These are phyloP conservation scores for Fraxinus xanthoxyloides DNA, from an alignment of 305 asterid genomes.

Conservation along the genomic window DNA sequence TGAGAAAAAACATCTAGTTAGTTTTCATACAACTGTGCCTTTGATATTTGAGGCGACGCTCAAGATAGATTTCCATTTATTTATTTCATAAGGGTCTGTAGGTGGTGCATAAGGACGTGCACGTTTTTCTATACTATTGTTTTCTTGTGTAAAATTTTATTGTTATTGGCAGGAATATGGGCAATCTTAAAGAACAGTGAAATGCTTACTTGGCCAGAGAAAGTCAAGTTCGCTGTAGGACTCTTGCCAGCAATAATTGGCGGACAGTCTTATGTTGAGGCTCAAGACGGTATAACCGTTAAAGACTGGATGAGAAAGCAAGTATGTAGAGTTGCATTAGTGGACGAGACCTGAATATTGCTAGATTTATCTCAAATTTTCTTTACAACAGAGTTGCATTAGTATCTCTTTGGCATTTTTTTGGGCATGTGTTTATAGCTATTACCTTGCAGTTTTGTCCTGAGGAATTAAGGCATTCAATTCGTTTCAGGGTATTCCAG, in stretches of 20 bases:
- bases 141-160: background rate
- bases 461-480: slow-evolving; percentile 2
- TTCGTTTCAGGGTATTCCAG: slow-evolving; percentile 85
- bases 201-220: slow-evolving; percentile 99
- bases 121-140: background rate
- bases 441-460: background rate
- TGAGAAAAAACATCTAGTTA: background rate
- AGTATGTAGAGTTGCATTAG: slow-evolving; percentile 34
- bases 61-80: background rate
- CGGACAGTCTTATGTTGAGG: slow-evolving; percentile 96
- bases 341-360: background rate
- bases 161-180: slow-evolving; percentile 60
- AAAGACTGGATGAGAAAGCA: slow-evolving; percentile 96
- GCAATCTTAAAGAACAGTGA: slow-evolving; percentile 96
- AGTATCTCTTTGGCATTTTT: background rate
- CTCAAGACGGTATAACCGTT: slow-evolving; percentile 92
- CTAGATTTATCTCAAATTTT: background rate
- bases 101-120: background rate
- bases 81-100: background rate
- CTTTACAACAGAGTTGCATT: background rate
- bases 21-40: background rate
- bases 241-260: slow-evolving; percentile 96
- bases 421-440: background rate
- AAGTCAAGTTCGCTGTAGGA: slow-evolving; percentile 92
- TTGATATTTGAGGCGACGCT: background rate